A percentile compares a stretch with the other conserved stretches of the same genome.
Evolutionary conservation across 306 rosid genomes (phyloP).

Genomic region (Luffa acutangula): DNA sequence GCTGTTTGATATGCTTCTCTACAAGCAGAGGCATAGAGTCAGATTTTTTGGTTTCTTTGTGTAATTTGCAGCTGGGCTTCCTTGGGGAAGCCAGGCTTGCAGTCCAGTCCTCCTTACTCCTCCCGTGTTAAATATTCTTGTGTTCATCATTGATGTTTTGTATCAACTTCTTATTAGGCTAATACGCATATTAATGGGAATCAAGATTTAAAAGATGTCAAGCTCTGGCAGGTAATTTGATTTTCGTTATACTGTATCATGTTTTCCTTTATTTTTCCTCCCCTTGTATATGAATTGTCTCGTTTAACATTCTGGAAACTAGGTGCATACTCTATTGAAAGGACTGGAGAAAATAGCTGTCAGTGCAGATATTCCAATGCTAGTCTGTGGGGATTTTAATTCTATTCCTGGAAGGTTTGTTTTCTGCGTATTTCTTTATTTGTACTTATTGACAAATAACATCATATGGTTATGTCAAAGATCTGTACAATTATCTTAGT

Average conservation of each 20-base stretch:
- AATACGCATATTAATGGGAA: slow-evolving; percentile 82
- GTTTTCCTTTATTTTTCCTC: not conserved
- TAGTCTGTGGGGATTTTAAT: slow-evolving; percentile 97
- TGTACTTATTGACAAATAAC: not conserved
- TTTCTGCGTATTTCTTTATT: not conserved
- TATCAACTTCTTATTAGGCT: slow-evolving; percentile 41
- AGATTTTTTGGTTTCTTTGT: not conserved
- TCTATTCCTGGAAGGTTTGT: slow-evolving; percentile 86
- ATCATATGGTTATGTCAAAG: not conserved
- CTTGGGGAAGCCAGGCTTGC: not conserved
- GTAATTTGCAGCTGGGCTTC: not conserved
- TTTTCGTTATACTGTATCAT: slow-evolving; percentile 1
- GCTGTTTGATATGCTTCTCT: not conserved
- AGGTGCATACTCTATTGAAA: slow-evolving; percentile 94
- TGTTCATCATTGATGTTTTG: not conserved
- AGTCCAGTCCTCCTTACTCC: not conserved
- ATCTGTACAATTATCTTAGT: not conserved
- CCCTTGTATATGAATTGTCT: not conserved
- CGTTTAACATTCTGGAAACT: slow-evolving; percentile 13
- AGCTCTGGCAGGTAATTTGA: slow-evolving; percentile 86
- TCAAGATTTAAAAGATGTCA: slow-evolving; percentile 83
- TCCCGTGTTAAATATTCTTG: not conserved
- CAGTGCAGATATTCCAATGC: slow-evolving; percentile 95
- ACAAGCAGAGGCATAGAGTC: not conserved
- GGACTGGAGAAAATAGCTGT: slow-evolving; percentile 96